Evolutionary conservation across 176 grass and related monocot genomes (phyloP), one percentile per base, ranked within the genome.

Genomic region (Eragrostis nindensis): DNA sequence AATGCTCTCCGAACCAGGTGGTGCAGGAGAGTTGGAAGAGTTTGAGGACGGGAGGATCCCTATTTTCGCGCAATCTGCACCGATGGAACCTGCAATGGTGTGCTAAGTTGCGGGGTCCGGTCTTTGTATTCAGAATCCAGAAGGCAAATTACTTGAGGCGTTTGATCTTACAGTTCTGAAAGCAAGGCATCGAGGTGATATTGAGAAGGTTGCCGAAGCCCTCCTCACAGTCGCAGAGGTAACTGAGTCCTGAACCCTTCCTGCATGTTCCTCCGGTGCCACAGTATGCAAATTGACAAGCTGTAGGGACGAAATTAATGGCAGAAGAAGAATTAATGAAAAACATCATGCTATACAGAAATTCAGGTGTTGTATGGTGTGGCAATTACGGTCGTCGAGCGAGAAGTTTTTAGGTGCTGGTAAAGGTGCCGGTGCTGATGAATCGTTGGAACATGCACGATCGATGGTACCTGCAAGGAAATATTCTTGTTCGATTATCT

Each of bases 171-270:
- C 95, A 98, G 24, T 75, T 83, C 26, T 63, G 74, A 67, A 83
- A 98, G 44, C 95, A 98, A 76, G 95, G 92, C 69, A 95, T 86
- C 10, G 62, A 75, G 69, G 77, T 89, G 38, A 77, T 59, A 68
- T 95, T 98, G 22, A 98, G 75, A 87, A 95, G 90, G 72, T 98
- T 98, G 78, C 75, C 77, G 85, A 74, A 91, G 54, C 92, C 92
- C 56, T 89, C 84, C 27, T 82, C 62, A 70, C 95, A 95, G 11
- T 87, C 56, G 39, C 95, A 98, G 36, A 81, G 84, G 74, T 98
- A 88, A 41, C 44, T 80, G 62, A 84, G 54, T 59, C 74, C 74
- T 18, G 92, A 91, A 36, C 81, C 86, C 5, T 88, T 90, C 80
- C 66, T 66, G 67, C 95, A 98, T 29, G 77, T 91, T 8, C 92